These are phyloP conservation scores for Trichosporon inkin DNA, from an alignment of 1,284 basidiomycete species.

Conservation along the genomic window DNA sequence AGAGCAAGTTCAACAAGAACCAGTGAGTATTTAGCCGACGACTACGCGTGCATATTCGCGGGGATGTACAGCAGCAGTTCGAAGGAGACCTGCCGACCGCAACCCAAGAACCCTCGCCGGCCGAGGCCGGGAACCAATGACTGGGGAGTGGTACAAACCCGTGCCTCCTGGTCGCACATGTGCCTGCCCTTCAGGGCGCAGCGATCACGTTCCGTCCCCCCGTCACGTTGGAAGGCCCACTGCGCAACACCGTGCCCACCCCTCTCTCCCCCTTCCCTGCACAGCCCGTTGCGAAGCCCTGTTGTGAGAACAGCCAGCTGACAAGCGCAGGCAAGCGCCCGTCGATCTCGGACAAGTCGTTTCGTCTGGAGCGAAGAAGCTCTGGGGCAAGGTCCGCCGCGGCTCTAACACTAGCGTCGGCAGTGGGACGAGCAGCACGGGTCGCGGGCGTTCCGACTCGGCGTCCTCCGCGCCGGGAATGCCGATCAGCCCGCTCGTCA, in stretches of 20 bases:
- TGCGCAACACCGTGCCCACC: background rate
- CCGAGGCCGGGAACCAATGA: background rate
- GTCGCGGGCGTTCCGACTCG: constrained; percentile 11
- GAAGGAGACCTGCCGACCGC: background rate
- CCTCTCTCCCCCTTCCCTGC: background rate
- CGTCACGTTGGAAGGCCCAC: background rate
- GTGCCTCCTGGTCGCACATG: background rate
- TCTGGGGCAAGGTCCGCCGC: constrained; percentile 43
- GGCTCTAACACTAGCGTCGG: constrained; percentile 17
- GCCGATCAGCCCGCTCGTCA: background rate
- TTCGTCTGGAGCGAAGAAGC: constrained; percentile 37
- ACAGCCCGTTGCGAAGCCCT: background rate
- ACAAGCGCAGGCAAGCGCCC: constrained; percentile 3
- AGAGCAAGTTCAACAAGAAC: constrained; percentile 30
- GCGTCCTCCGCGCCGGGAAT: background rate
- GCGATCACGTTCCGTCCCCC: background rate
- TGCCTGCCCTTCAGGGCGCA: constrained; percentile 3
- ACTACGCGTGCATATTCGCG: background rate
- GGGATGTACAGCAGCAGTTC: constrained; percentile 2
- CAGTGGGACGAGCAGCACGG: background rate
- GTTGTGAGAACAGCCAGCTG: background rate
- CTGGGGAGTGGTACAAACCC: background rate
- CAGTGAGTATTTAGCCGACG: constrained; percentile 27
- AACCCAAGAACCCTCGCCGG: background rate
- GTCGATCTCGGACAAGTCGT: constrained; percentile 44